Percentiles rank a stretch among this genome's conserved stretches.
Evolutionary conservation across 805 yeast species (phyloP).

Genomic region (Zygotorulaspora florentina): DNA sequence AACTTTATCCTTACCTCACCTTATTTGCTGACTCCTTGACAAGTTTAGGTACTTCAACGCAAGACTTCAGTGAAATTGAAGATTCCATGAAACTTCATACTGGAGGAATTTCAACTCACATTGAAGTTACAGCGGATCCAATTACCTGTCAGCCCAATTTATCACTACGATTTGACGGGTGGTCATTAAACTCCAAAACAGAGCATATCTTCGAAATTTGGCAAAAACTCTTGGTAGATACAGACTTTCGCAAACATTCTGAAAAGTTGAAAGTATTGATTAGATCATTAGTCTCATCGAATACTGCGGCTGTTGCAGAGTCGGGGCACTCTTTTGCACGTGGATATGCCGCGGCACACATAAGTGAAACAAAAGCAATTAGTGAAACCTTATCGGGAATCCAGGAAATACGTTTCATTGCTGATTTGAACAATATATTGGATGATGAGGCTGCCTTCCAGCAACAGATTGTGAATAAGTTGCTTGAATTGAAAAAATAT

Average conservation of each 20-base stretch:
- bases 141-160: constrained; percentile 47
- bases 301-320: constrained; percentile 74
- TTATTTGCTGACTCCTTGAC: constrained; percentile 76
- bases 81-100: constrained; percentile 77
- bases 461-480: constrained; percentile 58
- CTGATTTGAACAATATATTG: constrained; percentile 47
- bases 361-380: constrained; percentile 57
- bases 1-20: constrained; percentile 65
- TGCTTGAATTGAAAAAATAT: constrained; percentile 47
- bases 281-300: constrained; percentile 69
- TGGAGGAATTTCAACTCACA: constrained; percentile 74
- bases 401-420: constrained; percentile 67
- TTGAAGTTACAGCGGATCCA: constrained; percentile 55
- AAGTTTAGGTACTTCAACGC: constrained; percentile 73
- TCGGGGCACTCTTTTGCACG: constrained; percentile 84
- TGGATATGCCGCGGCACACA: constrained; percentile 56
- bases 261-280: constrained; percentile 71
- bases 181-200: constrained; percentile 63
- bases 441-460: constrained; percentile 50
- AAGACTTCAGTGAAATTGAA: constrained; percentile 75
- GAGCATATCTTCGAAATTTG: constrained; percentile 59
- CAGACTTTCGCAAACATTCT: constrained; percentile 57
- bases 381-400: constrained; percentile 70
- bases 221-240: constrained; percentile 60
- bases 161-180: constrained; percentile 58